Evolutionary conservation across 305 asterid species (phyloP).

Genomic region (Galium porrigens): DNA sequence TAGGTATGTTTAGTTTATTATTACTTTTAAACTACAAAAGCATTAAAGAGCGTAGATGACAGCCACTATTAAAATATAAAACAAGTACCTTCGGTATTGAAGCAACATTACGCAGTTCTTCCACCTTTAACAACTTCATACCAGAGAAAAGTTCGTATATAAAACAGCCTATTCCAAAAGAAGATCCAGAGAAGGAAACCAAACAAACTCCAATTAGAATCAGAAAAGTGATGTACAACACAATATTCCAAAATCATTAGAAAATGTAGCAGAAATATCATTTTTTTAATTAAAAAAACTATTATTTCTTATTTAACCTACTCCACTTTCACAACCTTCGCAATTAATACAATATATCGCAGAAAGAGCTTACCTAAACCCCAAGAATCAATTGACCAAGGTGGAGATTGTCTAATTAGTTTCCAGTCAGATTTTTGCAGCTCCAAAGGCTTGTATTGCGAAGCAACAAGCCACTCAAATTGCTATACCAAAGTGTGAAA

Average conservation of each 20-base stretch:
- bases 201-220: conserved; percentile 4
- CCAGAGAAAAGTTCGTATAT: conserved; percentile 93
- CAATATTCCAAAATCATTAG: not conserved
- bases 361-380: conserved; percentile 65
- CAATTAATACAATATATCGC: not conserved
- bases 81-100: conserved; percentile 71
- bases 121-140: conserved; percentile 64
- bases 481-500: conserved; percentile 44
- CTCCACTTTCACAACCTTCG: not conserved
- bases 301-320: not conserved
- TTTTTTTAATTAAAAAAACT: not conserved
- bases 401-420: conserved; percentile 72
- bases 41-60: not conserved
- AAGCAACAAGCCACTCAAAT: conserved; percentile 90
- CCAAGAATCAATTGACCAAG: conserved; percentile 97
- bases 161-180: conserved; percentile 62
- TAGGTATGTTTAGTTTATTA: too few species aligned
- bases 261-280: not conserved
- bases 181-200: conserved; percentile 9
- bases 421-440: conserved; percentile 81
- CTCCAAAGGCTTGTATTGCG: conserved; percentile 92
- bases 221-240: not conserved
- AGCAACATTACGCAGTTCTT: conserved; percentile 77
- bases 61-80: conserved; percentile 7
- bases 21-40: not conserved